phyloP scores from a whole-genome alignment of 179 eudicot species.

The Beta corolliflora region DNA sequence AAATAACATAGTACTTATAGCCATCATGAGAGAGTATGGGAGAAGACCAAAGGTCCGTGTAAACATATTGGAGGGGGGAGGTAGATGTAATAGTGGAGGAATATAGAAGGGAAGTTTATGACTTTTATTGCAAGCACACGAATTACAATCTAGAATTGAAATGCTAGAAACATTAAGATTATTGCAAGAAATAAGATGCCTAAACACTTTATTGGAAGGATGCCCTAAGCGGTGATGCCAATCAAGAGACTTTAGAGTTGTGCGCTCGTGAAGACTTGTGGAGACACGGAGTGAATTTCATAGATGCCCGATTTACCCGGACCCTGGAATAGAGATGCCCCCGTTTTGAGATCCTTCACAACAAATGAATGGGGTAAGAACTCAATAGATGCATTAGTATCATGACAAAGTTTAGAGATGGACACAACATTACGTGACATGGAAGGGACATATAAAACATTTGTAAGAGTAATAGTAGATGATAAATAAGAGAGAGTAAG shows the following conservation, averaged over 20 bases:
- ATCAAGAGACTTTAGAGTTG: neutral
- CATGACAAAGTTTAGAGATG: too few relatives aligned
- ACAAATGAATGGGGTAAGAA: neutral
- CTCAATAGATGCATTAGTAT: too few relatives aligned
- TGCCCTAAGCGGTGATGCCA: neutral
- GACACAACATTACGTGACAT: too few relatives aligned
- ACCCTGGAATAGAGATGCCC: neutral
- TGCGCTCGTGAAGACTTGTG: neutral
- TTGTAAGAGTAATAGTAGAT: too few relatives aligned
- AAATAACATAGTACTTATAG: too few relatives aligned
- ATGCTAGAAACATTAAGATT: neutral
- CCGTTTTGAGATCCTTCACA: slow-evolving; percentile 1
- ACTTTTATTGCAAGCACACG: slow-evolving; percentile 13
- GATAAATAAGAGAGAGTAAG: too few relatives aligned
- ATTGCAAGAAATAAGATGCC: neutral
- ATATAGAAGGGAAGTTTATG: slow-evolving; percentile 4
- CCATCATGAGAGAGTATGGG: too few relatives aligned
- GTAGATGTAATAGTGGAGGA: neutral
- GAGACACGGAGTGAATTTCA: neutral
- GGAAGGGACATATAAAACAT: too few relatives aligned
- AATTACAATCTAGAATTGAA: neutral
- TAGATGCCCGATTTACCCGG: neutral
- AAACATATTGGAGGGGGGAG: neutral
- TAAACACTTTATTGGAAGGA: neutral
- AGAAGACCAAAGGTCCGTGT: too few relatives aligned